Evolutionary conservation across 139 green algal genomes (phyloP).

Genomic region (Closterium sp.): DNA sequence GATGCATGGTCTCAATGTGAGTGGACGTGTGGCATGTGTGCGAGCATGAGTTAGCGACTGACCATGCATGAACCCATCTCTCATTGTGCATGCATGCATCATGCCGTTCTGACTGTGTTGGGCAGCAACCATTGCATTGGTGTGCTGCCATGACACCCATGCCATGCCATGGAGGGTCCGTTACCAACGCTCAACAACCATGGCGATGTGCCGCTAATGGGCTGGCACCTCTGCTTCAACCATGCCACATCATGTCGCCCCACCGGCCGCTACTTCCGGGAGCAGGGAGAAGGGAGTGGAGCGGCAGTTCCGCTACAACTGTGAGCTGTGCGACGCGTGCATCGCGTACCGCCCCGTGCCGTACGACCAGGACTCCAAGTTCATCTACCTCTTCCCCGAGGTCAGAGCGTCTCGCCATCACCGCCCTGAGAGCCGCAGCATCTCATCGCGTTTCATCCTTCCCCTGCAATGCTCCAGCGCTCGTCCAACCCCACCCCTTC

Average conservation of each 20-base stretch:
- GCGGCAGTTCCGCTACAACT: conserved; percentile 47
- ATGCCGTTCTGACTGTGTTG: background rate
- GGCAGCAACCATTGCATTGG: background rate
- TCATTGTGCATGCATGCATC: background rate
- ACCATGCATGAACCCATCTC: no score
- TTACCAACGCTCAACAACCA: background rate
- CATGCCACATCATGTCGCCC: no score
- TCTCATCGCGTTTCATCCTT: background rate
- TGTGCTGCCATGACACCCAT: background rate
- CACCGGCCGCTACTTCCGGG: background rate
- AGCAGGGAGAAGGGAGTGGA: conserved; percentile 45
- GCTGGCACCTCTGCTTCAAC: no score
- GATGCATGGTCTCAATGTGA: no score
- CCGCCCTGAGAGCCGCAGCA: background rate
- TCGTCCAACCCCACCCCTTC: background rate
- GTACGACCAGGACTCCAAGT: conserved; percentile 33
- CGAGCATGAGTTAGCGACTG: no score
- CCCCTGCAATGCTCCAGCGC: background rate
- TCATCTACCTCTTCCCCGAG: conserved; percentile 49
- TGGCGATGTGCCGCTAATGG: no score
- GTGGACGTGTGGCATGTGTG: no score
- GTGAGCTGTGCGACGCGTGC: conserved; percentile 47
- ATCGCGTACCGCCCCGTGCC: conserved; percentile 40
- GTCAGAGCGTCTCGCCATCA: background rate
- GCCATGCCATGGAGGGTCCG: background rate